phyloP scores from a whole-genome alignment of 2,329 filamentous ascomycete species.

The Neofusicoccum cordaticola region DNA sequence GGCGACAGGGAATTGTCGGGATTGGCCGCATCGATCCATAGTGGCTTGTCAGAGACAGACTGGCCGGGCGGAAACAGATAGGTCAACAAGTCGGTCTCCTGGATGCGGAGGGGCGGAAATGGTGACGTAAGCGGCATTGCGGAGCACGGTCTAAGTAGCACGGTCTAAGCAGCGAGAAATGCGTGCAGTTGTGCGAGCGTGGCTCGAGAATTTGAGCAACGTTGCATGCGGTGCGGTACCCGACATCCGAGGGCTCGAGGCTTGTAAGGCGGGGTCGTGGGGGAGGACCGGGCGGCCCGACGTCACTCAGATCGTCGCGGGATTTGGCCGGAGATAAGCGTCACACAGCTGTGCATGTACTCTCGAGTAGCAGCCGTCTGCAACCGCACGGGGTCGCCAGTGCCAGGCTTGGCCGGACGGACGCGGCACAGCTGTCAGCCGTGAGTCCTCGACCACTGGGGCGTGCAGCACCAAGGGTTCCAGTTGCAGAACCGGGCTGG shows the following conservation, averaged over 20 bases:
- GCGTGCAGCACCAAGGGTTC: background rate
- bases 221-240: too few species aligned
- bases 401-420: too few species aligned
- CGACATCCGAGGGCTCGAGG: background rate
- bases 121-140: conserved; percentile 69
- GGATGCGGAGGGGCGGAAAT: conserved; percentile 65
- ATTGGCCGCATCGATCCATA: conserved; percentile 63
- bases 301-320: background rate
- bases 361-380: too few species aligned
- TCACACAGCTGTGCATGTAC: too few species aligned
- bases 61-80: conserved; percentile 32
- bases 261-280: background rate
- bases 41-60: conserved; percentile 34
- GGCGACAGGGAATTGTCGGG: conserved; percentile 63
- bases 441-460: too few species aligned
- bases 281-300: background rate
- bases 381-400: too few species aligned
- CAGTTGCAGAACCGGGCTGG: background rate
- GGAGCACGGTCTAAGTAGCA: background rate
- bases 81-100: conserved; percentile 48
- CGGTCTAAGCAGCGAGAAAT: too few species aligned
- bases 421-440: too few species aligned
- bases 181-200: too few species aligned
- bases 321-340: background rate
- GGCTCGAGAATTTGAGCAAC: too few species aligned